Conservation (phyloP, 1,139 yeast species). For the Candida pseudoviswanathii region DNA sequence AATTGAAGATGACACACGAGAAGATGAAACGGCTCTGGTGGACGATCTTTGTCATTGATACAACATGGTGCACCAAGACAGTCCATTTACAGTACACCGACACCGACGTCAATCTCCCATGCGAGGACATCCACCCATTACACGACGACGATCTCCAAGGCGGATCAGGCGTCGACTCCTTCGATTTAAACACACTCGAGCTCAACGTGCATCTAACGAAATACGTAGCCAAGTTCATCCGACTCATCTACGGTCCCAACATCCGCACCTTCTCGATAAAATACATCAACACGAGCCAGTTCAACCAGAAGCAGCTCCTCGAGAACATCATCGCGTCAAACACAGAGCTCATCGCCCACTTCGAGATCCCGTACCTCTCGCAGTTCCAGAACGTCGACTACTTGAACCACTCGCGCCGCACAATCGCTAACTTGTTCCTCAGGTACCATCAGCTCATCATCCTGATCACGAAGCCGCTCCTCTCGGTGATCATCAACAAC, state of each 20-base stretch:
- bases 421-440: slow-evolving; percentile 42
- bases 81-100: slow-evolving; percentile 52
- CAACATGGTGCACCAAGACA: slow-evolving; percentile 52
- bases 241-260: slow-evolving; percentile 38
- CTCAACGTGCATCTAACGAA: slow-evolving; percentile 44
- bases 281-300: slow-evolving; percentile 44
- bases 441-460: slow-evolving; percentile 51
- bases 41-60: slow-evolving; percentile 54
- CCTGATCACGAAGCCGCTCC: slow-evolving; percentile 47
- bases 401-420: slow-evolving; percentile 24
- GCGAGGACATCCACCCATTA: slow-evolving; percentile 33
- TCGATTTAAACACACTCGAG: slow-evolving; percentile 35
- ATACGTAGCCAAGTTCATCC: slow-evolving; percentile 36
- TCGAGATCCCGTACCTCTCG: slow-evolving; percentile 33
- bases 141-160: slow-evolving; percentile 21
- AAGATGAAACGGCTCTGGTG: slow-evolving; percentile 55
- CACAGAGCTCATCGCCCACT: slow-evolving; percentile 30
- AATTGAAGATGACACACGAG: slow-evolving; percentile 23
- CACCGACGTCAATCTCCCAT: slow-evolving; percentile 52
- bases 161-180: slow-evolving; percentile 12
- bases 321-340: slow-evolving; percentile 33
- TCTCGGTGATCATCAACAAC: slow-evolving; percentile 42
- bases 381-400: slow-evolving; percentile 26
- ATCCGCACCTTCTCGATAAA: slow-evolving; percentile 40
- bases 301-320: slow-evolving; percentile 36